A percentile compares a stretch with the other conserved stretches of the same genome.
phyloP scores from a whole-genome alignment of 2,329 filamentous ascomycete species.

The Fusarium fujikuroi region DNA sequence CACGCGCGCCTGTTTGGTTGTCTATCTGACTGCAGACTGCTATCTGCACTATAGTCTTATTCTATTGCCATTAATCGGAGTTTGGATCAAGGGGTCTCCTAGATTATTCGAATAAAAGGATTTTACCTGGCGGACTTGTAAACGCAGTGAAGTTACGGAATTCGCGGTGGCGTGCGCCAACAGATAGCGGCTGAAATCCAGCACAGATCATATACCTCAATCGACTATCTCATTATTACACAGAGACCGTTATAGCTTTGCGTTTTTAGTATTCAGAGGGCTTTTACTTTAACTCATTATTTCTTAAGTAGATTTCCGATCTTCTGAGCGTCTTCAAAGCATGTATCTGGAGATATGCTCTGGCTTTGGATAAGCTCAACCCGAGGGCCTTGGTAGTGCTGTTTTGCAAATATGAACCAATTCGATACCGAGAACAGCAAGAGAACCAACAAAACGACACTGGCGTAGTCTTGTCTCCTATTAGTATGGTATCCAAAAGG shows the following conservation, averaged over 20 bases:
- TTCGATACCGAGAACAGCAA: neutral
- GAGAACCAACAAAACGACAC: neutral
- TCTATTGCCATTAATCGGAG: neutral
- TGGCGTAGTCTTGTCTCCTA: neutral
- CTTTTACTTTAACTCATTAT: neutral
- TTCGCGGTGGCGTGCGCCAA: too few relatives aligned
- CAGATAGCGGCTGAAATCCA: too few relatives aligned
- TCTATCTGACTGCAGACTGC: neutral
- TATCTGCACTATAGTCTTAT: accelerated
- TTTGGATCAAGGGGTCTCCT: accelerated
- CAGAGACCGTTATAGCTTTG: too few relatives aligned
- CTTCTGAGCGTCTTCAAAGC: neutral
- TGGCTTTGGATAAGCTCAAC: neutral
- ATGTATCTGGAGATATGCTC: accelerated
- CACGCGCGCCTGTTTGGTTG: neutral
- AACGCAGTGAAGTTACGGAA: neutral
- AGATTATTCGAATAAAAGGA: neutral
- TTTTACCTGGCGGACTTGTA: neutral
- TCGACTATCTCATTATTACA: too few relatives aligned
- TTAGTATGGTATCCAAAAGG: neutral
- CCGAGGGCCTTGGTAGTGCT: neutral
- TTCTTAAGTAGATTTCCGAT: neutral
- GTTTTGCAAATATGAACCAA: neutral
- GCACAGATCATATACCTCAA: too few relatives aligned
- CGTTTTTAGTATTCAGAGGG: too few relatives aligned